Conservation (phyloP, 176 grass and related monocot genomes). For the Oryza meridionalis region DNA sequence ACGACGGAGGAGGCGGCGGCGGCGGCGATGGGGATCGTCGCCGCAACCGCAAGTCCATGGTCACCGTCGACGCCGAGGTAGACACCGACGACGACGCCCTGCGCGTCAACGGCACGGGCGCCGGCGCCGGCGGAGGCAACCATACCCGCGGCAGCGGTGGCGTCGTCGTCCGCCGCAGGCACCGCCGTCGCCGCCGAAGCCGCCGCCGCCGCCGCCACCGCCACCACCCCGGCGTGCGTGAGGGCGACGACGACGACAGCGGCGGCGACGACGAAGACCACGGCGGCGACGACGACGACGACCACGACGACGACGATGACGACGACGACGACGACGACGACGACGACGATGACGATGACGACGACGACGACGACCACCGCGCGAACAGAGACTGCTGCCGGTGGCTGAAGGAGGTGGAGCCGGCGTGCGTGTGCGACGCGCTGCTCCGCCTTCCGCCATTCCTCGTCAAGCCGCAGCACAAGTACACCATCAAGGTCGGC, state of each 20-base stretch:
- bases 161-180: neutral
- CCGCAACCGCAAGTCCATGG: neutral
- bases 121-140: neutral
- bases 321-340: neutral
- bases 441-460: constrained; percentile 68
- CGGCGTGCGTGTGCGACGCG: constrained; percentile 72
- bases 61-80: constrained; percentile 31
- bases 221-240: neutral
- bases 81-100: neutral
- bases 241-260: neutral
- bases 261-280: neutral
- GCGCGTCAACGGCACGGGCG: neutral
- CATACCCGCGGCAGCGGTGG: neutral
- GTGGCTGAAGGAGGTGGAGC: constrained; percentile 80
- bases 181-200: neutral
- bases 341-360: accelerated
- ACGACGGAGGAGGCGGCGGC: neutral
- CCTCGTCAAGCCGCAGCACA: constrained; percentile 82
- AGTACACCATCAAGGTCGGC: constrained; percentile 61
- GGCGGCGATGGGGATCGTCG: neutral
- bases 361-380: constrained; percentile 47
- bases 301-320: neutral
- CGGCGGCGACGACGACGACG: neutral
- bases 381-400: constrained; percentile 74
- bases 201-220: constrained; percentile 6